Percentiles rank a stretch among this genome's conserved stretches.
Conservation (phyloP, 2,329 filamentous ascomycete genomes). For the Ophiostoma populinum region DNA sequence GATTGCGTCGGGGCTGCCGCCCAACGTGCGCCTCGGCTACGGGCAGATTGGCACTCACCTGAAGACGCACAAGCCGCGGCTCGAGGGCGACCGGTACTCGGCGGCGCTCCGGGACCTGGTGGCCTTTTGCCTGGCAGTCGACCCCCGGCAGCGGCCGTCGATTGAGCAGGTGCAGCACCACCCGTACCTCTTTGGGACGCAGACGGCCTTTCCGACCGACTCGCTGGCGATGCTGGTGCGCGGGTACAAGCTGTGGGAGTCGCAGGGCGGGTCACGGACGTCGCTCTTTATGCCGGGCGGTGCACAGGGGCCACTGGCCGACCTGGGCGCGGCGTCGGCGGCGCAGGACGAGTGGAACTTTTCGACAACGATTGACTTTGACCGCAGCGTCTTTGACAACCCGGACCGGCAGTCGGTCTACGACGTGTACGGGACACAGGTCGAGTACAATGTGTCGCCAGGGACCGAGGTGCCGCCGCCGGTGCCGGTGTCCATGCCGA, state of each 20-base stretch:
- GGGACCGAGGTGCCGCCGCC: constrained; percentile 18
- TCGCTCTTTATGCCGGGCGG: constrained; percentile 45
- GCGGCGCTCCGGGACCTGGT: constrained; percentile 51
- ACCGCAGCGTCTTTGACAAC: constrained; percentile 35
- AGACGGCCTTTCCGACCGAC: constrained; percentile 43
- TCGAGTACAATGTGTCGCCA: constrained; percentile 21
- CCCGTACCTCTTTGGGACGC: constrained; percentile 47
- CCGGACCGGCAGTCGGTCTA: constrained; percentile 36
- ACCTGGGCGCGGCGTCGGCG: constrained; percentile 25
- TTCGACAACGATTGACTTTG: constrained; percentile 47
- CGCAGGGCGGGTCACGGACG: constrained; percentile 51
- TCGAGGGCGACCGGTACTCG: constrained; percentile 58
- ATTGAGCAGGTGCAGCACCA: constrained; percentile 55
- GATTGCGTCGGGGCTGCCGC: constrained; percentile 62
- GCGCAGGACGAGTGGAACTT: constrained; percentile 50
- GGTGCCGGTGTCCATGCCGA: constrained; percentile 20
- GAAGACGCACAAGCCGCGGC: constrained; percentile 44
- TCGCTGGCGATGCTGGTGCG: constrained; percentile 49
- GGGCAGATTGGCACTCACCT: constrained; percentile 38
- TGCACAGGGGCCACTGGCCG: constrained; percentile 29
- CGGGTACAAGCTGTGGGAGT: constrained; percentile 60
- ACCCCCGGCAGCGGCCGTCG: constrained; percentile 49
- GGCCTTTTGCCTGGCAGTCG: constrained; percentile 53
- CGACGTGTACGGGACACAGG: constrained; percentile 36
- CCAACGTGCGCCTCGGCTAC: constrained; percentile 41